Percentiles rank a stretch among this genome's conserved stretches.
Conservation (phyloP, 805 yeast species). For the Citeromyces nyonsensis region DNA sequence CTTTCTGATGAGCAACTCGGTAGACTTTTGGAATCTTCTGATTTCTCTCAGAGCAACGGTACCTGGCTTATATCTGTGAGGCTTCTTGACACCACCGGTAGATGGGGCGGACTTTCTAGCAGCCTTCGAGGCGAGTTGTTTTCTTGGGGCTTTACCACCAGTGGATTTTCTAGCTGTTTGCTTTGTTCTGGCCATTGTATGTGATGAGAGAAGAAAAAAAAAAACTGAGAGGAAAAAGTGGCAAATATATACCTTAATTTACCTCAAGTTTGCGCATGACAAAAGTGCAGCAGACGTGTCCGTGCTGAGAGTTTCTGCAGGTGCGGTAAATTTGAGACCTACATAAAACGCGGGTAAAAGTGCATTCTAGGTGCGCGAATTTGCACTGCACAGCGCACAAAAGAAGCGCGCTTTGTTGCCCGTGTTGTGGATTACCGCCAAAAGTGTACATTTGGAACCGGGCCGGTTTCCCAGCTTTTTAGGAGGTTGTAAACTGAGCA, state of each 20-base stretch:
- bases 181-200: slow-evolving; percentile 78
- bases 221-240: not conserved
- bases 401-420: too few relatives aligned
- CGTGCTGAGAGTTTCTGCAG: too few relatives aligned
- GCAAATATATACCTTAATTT: not conserved
- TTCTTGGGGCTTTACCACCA: slow-evolving; percentile 95
- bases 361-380: too few relatives aligned
- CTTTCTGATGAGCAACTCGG: slow-evolving; percentile 89
- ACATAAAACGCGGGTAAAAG: too few relatives aligned
- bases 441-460: too few relatives aligned
- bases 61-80: slow-evolving; percentile 96
- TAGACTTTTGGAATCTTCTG: slow-evolving; percentile 93
- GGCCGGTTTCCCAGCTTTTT: too few relatives aligned
- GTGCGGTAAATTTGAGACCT: too few relatives aligned
- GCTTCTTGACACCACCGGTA: slow-evolving; percentile 86
- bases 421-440: too few relatives aligned
- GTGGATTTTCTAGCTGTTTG: slow-evolving; percentile 92
- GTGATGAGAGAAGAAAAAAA: slow-evolving; percentile 6
- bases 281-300: too few relatives aligned
- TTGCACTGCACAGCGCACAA: too few relatives aligned
- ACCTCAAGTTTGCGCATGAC: too few relatives aligned
- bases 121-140: slow-evolving; percentile 82
- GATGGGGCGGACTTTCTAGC: slow-evolving; percentile 91
- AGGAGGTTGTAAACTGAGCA: too few relatives aligned
- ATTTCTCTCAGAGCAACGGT: slow-evolving; percentile 94